A percentile compares a stretch with the other conserved stretches of the same genome.
phyloP scores from a whole-genome alignment of 176 grass and related monocot genomes.

The Eleusine indica region DNA sequence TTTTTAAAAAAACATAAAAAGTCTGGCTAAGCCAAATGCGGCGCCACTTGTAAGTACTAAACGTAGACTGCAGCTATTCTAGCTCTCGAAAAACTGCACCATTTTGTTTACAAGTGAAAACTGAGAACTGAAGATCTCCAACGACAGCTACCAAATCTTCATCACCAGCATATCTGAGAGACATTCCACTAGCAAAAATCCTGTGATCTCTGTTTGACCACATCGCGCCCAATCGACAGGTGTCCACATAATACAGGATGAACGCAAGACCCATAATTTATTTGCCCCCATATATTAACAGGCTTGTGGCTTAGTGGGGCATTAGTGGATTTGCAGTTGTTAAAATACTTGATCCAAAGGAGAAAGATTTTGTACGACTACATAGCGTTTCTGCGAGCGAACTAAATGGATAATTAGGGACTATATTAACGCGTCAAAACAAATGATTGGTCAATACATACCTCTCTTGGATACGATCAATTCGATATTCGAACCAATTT shows the following conservation, averaged over 20 bases:
- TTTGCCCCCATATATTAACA: not conserved
- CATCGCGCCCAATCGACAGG: not conserved
- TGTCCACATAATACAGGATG: constrained; percentile 12
- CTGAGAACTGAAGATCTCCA: not conserved
- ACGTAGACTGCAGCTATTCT: not conserved
- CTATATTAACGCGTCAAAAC: not conserved
- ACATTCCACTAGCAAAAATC: not conserved
- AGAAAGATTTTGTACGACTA: not conserved
- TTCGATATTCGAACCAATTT: not conserved
- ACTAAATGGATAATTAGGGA: not conserved
- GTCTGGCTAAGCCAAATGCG: too few species aligned
- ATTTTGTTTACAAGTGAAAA: not conserved
- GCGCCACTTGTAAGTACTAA: not conserved
- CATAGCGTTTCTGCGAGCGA: not conserved
- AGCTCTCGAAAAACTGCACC: not conserved
- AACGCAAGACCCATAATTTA: not conserved
- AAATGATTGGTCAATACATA: constrained; percentile 17
- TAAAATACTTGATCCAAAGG: not conserved
- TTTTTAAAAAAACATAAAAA: too few species aligned
- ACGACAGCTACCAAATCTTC: not conserved
- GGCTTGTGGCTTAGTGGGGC: constrained; percentile 15
- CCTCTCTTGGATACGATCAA: not conserved
- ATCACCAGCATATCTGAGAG: constrained; percentile 5
- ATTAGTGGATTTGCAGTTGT: constrained; percentile 23
- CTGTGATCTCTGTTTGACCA: not conserved